phyloP scores from a whole-genome alignment of 192 early-diverging fungal genomes.

The Mortierella antarctica region DNA sequence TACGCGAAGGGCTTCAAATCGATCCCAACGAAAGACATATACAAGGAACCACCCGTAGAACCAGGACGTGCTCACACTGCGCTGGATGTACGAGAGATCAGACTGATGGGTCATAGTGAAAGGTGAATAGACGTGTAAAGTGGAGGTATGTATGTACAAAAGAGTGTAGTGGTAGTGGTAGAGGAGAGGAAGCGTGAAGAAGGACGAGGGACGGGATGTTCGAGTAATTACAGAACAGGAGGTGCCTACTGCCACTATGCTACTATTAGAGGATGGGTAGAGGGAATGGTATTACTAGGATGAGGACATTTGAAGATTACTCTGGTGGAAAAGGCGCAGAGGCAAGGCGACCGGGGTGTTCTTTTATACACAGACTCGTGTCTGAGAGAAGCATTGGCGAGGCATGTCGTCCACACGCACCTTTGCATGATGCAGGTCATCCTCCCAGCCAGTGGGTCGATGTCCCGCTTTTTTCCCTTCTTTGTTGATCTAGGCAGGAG shows the following conservation, averaged over 20 bases:
- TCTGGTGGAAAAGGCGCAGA: too few species aligned
- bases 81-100: conserved; percentile 41
- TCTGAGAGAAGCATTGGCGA: too few species aligned
- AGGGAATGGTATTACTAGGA: background rate
- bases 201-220: conserved; percentile 5
- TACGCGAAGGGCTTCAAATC: conserved; percentile 34
- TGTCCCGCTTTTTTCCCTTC: too few species aligned
- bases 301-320: too few species aligned
- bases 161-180: background rate
- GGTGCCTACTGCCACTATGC: too few species aligned
- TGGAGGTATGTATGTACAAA: conserved; percentile 12
- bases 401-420: too few species aligned
- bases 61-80: conserved; percentile 26
- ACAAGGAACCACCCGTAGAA: conserved; percentile 41
- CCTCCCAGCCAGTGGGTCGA: too few species aligned
- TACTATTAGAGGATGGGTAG: too few species aligned
- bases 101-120: conserved; percentile 43
- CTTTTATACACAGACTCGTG: too few species aligned
- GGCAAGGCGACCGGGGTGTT: too few species aligned
- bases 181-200: background rate
- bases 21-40: conserved; percentile 37
- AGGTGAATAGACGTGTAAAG: background rate
- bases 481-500: too few species aligned
- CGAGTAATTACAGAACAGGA: conserved; percentile 18
- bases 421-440: too few species aligned